Conservation (phyloP, 1,139 yeast species). For the Blastobotrys proliferans region DNA sequence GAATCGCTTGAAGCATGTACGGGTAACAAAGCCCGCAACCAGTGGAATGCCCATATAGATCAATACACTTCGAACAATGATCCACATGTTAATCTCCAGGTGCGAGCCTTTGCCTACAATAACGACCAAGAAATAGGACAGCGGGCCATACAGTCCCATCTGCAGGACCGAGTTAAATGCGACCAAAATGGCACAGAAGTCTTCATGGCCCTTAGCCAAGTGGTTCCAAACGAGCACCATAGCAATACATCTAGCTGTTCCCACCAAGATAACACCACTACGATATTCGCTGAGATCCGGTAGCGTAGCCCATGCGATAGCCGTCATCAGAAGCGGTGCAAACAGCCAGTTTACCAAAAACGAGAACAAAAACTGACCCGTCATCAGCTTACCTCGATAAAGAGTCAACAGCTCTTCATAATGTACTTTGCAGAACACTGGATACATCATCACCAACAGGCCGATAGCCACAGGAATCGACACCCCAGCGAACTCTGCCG, state of each 20-base stretch:
- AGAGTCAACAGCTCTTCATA: conserved; percentile 42
- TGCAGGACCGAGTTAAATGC: conserved; percentile 51
- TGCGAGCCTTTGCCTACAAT: conserved; percentile 19
- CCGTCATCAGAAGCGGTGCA: conserved; percentile 54
- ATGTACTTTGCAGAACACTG: conserved; percentile 52
- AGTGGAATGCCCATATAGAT: conserved; percentile 56
- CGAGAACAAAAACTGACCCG: conserved; percentile 41
- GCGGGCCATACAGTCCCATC: conserved; percentile 53
- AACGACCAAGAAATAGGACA: conserved; percentile 42
- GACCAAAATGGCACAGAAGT: conserved; percentile 52
- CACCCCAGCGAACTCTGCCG: conserved; percentile 30
- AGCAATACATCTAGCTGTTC: conserved; percentile 59
- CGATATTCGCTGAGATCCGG: conserved; percentile 49
- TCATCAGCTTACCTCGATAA: conserved; percentile 27
- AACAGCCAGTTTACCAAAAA: conserved; percentile 52
- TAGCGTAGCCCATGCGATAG: conserved; percentile 51
- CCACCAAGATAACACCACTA: conserved; percentile 55
- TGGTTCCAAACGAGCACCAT: conserved; percentile 64
- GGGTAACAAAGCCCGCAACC: conserved; percentile 43
- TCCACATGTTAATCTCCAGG: conserved; percentile 33
- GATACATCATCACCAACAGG: conserved; percentile 54
- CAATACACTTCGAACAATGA: conserved; percentile 47
- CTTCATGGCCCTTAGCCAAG: conserved; percentile 50
- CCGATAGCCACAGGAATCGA: conserved; percentile 50
- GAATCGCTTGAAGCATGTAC: conserved; percentile 34